phyloP scores from a whole-genome alignment of 768 basidiomycete species.

The Trametes cubensis region DNA sequence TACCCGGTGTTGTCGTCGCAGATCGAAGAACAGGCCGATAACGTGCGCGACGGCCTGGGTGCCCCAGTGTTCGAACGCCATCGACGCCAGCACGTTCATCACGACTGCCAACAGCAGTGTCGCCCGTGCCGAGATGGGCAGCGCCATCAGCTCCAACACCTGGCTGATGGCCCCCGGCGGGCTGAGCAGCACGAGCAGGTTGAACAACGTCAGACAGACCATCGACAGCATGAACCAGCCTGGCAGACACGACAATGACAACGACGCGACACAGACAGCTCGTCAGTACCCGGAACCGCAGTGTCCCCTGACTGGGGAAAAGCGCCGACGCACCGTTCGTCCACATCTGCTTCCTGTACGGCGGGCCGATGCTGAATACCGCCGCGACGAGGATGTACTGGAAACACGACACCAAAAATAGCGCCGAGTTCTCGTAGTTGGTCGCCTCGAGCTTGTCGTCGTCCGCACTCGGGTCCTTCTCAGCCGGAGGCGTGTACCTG shows the following conservation, averaged over 20 bases:
- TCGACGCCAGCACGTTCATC: conserved; percentile 70
- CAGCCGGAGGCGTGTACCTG: conserved; percentile 80
- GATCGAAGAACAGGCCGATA: conserved; percentile 50
- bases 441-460: conserved; percentile 76
- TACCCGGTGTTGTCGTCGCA: conserved; percentile 50
- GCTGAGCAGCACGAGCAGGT: conserved; percentile 71
- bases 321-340: conserved; percentile 72
- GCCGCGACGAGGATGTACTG: conserved; percentile 97
- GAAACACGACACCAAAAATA: conserved; percentile 96
- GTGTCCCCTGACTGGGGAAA: not conserved
- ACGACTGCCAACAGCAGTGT: conserved; percentile 68
- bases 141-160: conserved; percentile 74
- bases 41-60: conserved; percentile 57
- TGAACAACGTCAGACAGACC: conserved; percentile 67
- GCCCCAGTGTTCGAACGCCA: conserved; percentile 79
- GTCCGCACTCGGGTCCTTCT: conserved; percentile 45
- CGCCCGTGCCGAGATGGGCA: conserved; percentile 69
- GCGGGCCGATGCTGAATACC: conserved; percentile 97
- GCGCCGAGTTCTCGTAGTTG: conserved; percentile 89
- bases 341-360: conserved; percentile 93
- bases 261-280: not conserved
- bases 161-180: conserved; percentile 62
- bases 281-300: not conserved
- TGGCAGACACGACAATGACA: not conserved
- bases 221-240: conserved; percentile 83